phyloP scores from a whole-genome alignment of 108 stramenopile species.

The Discostella pseudostelligera region DNA sequence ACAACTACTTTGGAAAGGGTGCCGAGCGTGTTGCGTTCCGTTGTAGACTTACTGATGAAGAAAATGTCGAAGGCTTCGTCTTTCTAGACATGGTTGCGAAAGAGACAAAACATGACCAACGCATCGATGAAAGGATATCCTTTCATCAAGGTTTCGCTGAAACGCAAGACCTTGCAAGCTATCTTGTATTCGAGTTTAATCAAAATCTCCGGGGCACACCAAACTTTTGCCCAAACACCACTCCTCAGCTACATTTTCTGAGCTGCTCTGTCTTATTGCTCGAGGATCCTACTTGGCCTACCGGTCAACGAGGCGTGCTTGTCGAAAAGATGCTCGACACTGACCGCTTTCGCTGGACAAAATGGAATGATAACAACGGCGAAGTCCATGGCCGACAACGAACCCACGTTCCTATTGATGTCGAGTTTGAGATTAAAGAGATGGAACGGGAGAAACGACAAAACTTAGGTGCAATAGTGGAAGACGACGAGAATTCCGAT shows the following conservation, averaged over 20 bases:
- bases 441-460: slow-evolving; percentile 7
- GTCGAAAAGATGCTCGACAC: slow-evolving; percentile 62
- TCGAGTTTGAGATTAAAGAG: slow-evolving; percentile 37
- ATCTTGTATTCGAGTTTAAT: slow-evolving; percentile 53
- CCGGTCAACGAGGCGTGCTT: slow-evolving; percentile 42
- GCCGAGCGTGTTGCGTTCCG: slow-evolving; percentile 53
- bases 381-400: slow-evolving; percentile 22
- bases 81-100: slow-evolving; percentile 54
- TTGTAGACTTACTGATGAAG: slow-evolving; percentile 34
- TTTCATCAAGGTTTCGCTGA: slow-evolving; percentile 52
- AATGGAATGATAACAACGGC: slow-evolving; percentile 64
- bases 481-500: slow-evolving; percentile 50
- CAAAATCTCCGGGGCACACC: slow-evolving; percentile 36
- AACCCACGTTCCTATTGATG: slow-evolving; percentile 36
- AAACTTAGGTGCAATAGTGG: slow-evolving; percentile 22
- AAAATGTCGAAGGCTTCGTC: slow-evolving; percentile 23
- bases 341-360: slow-evolving; percentile 49
- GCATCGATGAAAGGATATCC: slow-evolving; percentile 32
- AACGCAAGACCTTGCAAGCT: slow-evolving; percentile 50
- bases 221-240: slow-evolving; percentile 21
- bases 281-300: slow-evolving; percentile 38
- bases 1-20: slow-evolving; percentile 33
- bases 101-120: slow-evolving; percentile 48
- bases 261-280: slow-evolving; percentile 55
- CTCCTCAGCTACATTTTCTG: slow-evolving; percentile 45